Base-by-base conservation (phyloP, 352 stramenopile species). In the Phytophthora uliginosa region DNA sequence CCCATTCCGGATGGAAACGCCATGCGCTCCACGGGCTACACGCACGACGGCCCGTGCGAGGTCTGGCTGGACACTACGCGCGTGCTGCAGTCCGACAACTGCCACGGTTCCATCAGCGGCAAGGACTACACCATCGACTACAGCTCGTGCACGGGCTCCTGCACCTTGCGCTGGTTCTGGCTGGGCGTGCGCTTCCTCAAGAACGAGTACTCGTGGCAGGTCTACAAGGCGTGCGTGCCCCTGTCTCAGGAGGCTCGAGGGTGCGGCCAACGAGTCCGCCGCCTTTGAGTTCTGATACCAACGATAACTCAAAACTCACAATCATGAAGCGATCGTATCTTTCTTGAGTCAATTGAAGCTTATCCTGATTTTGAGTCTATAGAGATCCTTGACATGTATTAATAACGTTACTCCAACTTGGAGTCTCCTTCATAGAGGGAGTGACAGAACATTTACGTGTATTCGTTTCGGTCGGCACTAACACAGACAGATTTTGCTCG, bases 181-280 rank as follows among this genome's bases (percentile, higher is more conserved):
- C 36, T 85, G 18, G 78, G 78, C 18, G 60, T 83, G 42, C 79
- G 79, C n/a, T 86, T 61, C 57, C 63, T 86, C 45, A 84, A 86
- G 47, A 84, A 86, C 45, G 65, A 66, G n/a, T 84, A 81, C 63
- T 86, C 79, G 54, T 86, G 79, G 79, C 79, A 86, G 59, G 62
- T 86, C 31, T 86, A 86, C 76, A 86, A 86, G 77, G 77, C 78
- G 28, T 86, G 79, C 28, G 62, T 84, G 15, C 79, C 76, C 33
- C 71, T 82, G 17, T 73, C 74, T 18, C 42, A 66, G 74, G 9
- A 50, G 65, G 4, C 61, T 76, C 8, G 63, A 75, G n/a, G 54
- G 59, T 24, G 63, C 73, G 4, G 61, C 69, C 26, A 82, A 82
- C 59, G 64, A 74, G 38, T 80, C 73, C 7, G 63, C 52, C 2